phyloP scores from a whole-genome alignment of 805 yeast species.

The Ogataea populi-albae region DNA sequence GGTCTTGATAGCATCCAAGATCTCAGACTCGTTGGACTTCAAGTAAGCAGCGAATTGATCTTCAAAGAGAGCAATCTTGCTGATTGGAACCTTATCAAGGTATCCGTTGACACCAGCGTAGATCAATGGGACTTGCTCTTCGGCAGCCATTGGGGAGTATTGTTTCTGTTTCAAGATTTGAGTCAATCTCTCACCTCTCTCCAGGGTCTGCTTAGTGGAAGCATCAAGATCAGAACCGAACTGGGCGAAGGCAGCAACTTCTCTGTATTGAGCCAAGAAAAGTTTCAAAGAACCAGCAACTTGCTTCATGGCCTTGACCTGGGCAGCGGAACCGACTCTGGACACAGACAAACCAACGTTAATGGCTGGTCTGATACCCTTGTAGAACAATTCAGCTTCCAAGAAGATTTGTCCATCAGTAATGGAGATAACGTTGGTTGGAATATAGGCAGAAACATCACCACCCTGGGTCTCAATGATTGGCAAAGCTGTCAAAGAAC shows the following conservation, averaged over 20 bases:
- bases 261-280: constrained; percentile 99
- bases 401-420: constrained; percentile 98
- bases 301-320: constrained; percentile 99
- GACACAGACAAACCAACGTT: constrained; percentile 99
- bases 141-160: constrained; percentile 95
- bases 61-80: constrained; percentile 89
- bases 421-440: constrained; percentile 96
- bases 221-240: constrained; percentile 99
- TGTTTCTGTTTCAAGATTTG: constrained; percentile 98
- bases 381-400: constrained; percentile 99
- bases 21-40: constrained; percentile 82
- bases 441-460: constrained; percentile 97
- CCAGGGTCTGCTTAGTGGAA: constrained; percentile 97
- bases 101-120: constrained; percentile 99
- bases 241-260: constrained; percentile 99
- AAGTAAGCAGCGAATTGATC: constrained; percentile 86
- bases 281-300: constrained; percentile 99
- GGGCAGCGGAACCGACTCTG: constrained; percentile 99
- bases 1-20: constrained; percentile 79
- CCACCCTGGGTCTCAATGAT: constrained; percentile 98
- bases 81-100: constrained; percentile 83
- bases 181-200: constrained; percentile 99
- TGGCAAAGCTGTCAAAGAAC: constrained; percentile 95
- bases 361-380: constrained; percentile 99
- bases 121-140: constrained; percentile 98